phyloP scores from a whole-genome alignment of 202 grass and related monocot genomes.

The Eragrostis tef region DNA sequence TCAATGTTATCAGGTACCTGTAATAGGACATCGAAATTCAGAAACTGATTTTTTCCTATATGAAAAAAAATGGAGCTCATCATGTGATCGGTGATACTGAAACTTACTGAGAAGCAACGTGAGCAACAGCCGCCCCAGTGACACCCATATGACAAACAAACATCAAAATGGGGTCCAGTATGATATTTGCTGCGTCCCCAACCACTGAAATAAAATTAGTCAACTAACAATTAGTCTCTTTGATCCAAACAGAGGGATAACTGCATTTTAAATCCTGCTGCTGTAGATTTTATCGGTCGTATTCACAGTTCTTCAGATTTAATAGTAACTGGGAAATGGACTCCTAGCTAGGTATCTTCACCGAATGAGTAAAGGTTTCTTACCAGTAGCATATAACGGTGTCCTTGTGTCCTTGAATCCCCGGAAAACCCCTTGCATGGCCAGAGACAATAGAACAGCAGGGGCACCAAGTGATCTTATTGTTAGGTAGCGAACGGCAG shows the following conservation, averaged over 20 bases:
- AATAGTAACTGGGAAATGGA: background rate
- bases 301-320: conserved; percentile 15
- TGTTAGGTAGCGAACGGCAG: conserved; percentile 85
- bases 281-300: background rate
- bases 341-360: background rate
- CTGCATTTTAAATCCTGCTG: conserved; percentile 8
- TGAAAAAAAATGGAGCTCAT: background rate
- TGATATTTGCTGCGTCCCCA: conserved; percentile 83
- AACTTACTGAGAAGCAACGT: conserved; percentile 94
- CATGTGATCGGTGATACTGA: background rate
- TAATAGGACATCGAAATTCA: conserved; percentile 37
- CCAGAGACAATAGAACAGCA: conserved; percentile 85
- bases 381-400: conserved; percentile 90
- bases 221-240: no score
- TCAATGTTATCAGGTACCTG: conserved; percentile 96
- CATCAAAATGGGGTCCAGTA: conserved; percentile 92
- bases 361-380: conserved; percentile 22
- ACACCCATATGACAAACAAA: conserved; percentile 91
- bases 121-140: conserved; percentile 87
- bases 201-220: conserved; percentile 69
- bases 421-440: conserved; percentile 97
- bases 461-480: conserved; percentile 92
- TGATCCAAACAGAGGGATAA: no score
- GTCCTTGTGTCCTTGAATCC: conserved; percentile 96
- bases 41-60: background rate